Evolutionary conservation across 2,329 filamentous ascomycete species (phyloP).

Genomic region (Eutypella sp.): DNA sequence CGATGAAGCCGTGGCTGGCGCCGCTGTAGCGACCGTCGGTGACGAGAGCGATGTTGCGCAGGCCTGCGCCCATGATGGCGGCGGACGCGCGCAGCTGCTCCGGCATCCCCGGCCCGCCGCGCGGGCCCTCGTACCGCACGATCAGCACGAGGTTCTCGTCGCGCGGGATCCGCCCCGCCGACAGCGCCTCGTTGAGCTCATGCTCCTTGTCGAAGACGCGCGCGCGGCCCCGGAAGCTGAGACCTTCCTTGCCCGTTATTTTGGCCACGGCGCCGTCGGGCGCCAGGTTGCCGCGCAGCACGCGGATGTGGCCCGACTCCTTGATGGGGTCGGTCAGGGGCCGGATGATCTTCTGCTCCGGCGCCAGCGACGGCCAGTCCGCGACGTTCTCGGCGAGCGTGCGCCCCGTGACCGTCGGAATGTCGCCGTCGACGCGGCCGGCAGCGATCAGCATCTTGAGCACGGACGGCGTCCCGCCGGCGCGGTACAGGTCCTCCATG

Average conservation of each 20-base stretch:
- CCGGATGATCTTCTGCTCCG: slow-evolving; percentile 74
- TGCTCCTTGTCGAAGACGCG: slow-evolving; percentile 84
- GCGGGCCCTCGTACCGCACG: slow-evolving; percentile 90
- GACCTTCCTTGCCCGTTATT: slow-evolving; percentile 92
- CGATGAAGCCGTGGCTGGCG: slow-evolving; percentile 59
- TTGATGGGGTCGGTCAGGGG: slow-evolving; percentile 72
- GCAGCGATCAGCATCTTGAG: slow-evolving; percentile 70
- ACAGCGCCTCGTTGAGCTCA: slow-evolving; percentile 69
- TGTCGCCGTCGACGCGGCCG: slow-evolving; percentile 63
- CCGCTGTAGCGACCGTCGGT: slow-evolving; percentile 90
- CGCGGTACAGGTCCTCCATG: slow-evolving; percentile 73
- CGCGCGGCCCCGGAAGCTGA: slow-evolving; percentile 74
- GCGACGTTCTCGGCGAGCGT: slow-evolving; percentile 70
- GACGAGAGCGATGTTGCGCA: slow-evolving; percentile 83
- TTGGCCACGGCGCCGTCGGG: slow-evolving; percentile 89
- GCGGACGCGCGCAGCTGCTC: slow-evolving; percentile 87
- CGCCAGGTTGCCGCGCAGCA: slow-evolving; percentile 81
- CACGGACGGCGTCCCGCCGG: slow-evolving; percentile 69
- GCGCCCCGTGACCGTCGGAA: slow-evolving; percentile 70
- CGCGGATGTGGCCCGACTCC: slow-evolving; percentile 77
- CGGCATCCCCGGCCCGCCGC: slow-evolving; percentile 92
- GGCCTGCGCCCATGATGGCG: slow-evolving; percentile 85
- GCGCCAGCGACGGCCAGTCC: slow-evolving; percentile 56
- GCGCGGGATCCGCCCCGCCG: slow-evolving; percentile 58
- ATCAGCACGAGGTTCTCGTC: slow-evolving; percentile 83